These are phyloP conservation scores for Pyronema domesticum DNA, from an alignment of 495 filamentous ascomycete species.

Conservation along the genomic window DNA sequence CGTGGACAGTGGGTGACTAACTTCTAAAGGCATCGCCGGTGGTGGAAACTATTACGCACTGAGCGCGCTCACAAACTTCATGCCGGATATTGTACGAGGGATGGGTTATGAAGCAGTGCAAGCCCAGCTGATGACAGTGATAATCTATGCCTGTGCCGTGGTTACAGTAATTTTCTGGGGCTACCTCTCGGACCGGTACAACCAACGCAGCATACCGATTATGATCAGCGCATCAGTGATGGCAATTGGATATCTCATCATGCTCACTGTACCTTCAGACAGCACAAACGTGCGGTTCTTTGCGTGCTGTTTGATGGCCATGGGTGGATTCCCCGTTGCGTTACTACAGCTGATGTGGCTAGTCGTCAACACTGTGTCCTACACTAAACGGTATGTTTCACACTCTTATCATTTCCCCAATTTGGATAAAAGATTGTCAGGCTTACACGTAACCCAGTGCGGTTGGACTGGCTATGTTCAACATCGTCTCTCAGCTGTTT, in stretches of 20 bases:
- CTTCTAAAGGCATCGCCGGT: not conserved
- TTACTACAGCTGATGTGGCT: conserved; percentile 6
- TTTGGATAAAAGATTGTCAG: too few species aligned
- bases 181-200: not conserved
- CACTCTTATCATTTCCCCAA: not conserved
- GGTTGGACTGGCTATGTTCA: conserved; percentile 1
- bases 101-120: not conserved
- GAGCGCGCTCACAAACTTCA: conserved; percentile 2
- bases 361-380: conserved; percentile 4
- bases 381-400: conserved; percentile 4
- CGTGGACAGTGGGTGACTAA: not conserved
- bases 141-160: conserved; percentile 3
- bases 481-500: conserved; percentile 1
- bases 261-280: not conserved
- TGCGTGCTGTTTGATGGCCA: conserved; percentile 1
- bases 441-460: not conserved
- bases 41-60: conserved; percentile 2
- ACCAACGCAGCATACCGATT: conserved; percentile 3
- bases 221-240: not conserved
- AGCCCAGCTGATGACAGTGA: conserved; percentile 5
- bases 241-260: conserved; percentile 1
- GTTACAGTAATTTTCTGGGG: conserved; percentile 1
- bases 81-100: conserved; percentile 3
- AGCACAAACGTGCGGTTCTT: not conserved
- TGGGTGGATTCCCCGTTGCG: conserved; percentile 2